Evolutionary conservation across 1,284 basidiomycete genomes (phyloP).

Genomic region (Erythrobasidium hasegawianum): DNA sequence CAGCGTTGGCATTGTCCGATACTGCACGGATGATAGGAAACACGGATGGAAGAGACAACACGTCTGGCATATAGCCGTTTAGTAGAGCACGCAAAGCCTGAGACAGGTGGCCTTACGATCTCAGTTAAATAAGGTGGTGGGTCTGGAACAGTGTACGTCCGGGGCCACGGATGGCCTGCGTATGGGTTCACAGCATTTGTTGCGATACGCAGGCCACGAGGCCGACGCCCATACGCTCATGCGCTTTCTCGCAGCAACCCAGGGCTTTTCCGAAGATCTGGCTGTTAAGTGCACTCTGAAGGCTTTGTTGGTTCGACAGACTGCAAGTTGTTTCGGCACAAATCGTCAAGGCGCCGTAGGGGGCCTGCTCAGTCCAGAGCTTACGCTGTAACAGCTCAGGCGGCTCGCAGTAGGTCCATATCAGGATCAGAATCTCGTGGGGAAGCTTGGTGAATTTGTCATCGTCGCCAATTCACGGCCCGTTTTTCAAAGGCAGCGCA

Average conservation of each 20-base stretch:
- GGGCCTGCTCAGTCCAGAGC: too few species aligned
- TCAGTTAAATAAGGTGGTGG: neutral
- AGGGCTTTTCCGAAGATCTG: neutral
- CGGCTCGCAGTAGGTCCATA: neutral
- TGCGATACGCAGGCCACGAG: too few species aligned
- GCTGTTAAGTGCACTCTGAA: neutral
- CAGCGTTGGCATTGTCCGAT: too few species aligned
- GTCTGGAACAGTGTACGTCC: neutral
- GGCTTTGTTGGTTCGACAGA: neutral
- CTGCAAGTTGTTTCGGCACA: neutral
- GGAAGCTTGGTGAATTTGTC: slow-evolving; percentile 43
- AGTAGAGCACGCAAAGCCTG: too few species aligned
- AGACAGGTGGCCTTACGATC: too few species aligned
- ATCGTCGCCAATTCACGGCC: neutral
- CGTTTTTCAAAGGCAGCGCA: too few species aligned
- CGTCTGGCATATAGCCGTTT: too few species aligned
- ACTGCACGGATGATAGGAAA: too few species aligned
- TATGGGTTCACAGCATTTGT: too few species aligned
- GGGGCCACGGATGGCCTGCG: too few species aligned
- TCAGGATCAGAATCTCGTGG: neutral
- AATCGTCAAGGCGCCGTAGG: neutral
- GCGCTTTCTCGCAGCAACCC: neutral
- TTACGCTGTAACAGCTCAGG: neutral
- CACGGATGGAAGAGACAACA: too few species aligned
- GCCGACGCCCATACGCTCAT: neutral